Conservation (phyloP, 495 filamentous ascomycete genomes). For the Tuber indicum region DNA sequence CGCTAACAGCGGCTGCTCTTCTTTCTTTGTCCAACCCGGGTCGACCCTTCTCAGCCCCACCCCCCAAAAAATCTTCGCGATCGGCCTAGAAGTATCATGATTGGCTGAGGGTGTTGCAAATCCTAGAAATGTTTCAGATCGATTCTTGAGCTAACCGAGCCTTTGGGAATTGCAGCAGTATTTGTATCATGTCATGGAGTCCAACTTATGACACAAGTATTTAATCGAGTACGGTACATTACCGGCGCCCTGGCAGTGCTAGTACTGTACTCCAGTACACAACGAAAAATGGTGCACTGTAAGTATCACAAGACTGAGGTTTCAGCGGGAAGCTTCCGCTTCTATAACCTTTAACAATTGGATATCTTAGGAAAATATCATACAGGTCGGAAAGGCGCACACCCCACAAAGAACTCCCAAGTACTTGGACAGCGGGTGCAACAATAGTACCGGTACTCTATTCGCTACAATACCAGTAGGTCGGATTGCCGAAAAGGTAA, state of each 20-base stretch:
- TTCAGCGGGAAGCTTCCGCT: neutral
- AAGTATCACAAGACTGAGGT: neutral
- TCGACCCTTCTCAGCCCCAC: neutral
- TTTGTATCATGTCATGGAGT: neutral
- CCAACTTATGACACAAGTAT: too few species aligned
- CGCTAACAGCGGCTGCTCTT: too few species aligned
- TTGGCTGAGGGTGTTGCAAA: neutral
- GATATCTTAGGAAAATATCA: neutral
- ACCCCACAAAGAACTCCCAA: neutral
- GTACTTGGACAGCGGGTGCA: neutral
- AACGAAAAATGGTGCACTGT: neutral
- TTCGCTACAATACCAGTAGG: neutral
- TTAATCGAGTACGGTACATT: too few species aligned
- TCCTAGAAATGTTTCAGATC: neutral
- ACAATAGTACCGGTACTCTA: neutral
- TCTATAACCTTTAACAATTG: neutral
- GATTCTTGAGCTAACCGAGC: neutral
- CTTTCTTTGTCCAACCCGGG: neutral
- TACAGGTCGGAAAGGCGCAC: neutral
- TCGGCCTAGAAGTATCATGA: neutral
- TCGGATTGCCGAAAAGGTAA: neutral
- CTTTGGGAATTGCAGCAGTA: neutral
- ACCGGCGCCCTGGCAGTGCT: too few species aligned
- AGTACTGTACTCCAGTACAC: too few species aligned
- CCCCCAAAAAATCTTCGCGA: neutral